Conservation (phyloP, 2,329 filamentous ascomycete genomes). For the Cyphellophora attinorum region DNA sequence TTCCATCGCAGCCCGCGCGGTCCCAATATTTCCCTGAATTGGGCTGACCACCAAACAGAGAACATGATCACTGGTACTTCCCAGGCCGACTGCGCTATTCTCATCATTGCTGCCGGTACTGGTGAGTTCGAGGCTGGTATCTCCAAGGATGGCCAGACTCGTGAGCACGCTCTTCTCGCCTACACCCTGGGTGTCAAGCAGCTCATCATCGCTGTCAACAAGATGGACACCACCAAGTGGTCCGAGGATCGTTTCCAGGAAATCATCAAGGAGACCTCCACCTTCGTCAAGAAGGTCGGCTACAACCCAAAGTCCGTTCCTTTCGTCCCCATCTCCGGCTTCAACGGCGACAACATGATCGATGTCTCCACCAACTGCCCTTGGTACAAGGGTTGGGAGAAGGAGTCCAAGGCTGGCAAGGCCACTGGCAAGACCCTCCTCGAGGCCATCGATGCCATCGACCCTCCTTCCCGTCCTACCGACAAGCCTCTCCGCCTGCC, state of each 20-base stretch:
- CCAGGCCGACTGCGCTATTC: conserved; percentile 98
- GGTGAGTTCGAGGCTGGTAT: conserved; percentile 99
- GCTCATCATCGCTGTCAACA: conserved; percentile 99
- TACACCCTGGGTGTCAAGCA: conserved; percentile 99
- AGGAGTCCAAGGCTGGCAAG: conserved; percentile 90
- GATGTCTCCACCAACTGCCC: conserved; percentile 80
- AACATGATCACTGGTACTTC: conserved; percentile 99
- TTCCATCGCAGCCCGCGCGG: too few species aligned
- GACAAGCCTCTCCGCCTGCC: conserved; percentile 99
- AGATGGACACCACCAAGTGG: conserved; percentile 99
- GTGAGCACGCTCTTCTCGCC: conserved; percentile 99
- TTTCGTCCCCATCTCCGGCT: conserved; percentile 99
- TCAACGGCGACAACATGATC: conserved; percentile 99
- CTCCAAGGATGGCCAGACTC: conserved; percentile 99
- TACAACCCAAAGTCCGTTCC: conserved; percentile 99
- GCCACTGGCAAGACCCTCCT: conserved; percentile 91
- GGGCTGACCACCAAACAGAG: too few species aligned
- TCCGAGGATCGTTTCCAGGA: conserved; percentile 91
- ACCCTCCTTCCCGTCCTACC: conserved; percentile 82
- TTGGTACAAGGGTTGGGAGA: conserved; percentile 99
- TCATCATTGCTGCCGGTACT: conserved; percentile 99
- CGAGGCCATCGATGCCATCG: conserved; percentile 95
- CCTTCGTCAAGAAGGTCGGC: conserved; percentile 99
- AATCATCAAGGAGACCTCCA: conserved; percentile 99
- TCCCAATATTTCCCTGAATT: too few species aligned